Percentiles rank a stretch among this genome's conserved stretches.
Evolutionary conservation across 108 stramenopile species (phyloP).

Genomic region (Pseudonitzschia multistriata): DNA sequence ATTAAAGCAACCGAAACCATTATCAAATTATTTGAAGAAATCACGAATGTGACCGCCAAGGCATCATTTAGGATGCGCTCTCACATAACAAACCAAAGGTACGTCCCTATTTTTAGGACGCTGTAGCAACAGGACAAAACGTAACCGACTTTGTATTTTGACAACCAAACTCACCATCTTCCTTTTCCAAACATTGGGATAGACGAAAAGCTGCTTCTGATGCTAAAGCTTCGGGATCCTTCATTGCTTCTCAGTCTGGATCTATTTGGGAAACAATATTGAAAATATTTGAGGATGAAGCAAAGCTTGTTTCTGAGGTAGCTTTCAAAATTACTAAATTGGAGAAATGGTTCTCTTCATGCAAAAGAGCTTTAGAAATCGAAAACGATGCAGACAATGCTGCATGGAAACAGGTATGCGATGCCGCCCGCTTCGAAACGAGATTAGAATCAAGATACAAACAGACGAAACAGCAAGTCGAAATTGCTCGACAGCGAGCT

Average conservation of each 20-base stretch:
- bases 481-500: conserved; percentile 50
- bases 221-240: background rate
- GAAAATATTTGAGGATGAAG: conserved; percentile 38
- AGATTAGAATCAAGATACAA: conserved; percentile 54
- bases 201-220: conserved; percentile 3
- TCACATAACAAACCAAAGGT: conserved; percentile 11
- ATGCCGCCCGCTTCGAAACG: conserved; percentile 54
- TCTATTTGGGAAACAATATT: conserved; percentile 41
- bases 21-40: conserved; percentile 40
- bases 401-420: conserved; percentile 71
- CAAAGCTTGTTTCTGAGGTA: conserved; percentile 31
- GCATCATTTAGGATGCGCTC: conserved; percentile 9
- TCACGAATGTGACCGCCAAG: conserved; percentile 11
- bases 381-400: conserved; percentile 57
- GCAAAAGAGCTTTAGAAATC: conserved; percentile 43
- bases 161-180: background rate
- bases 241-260: conserved; percentile 11
- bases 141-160: background rate
- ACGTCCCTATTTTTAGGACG: conserved; percentile 16
- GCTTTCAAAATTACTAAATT: conserved; percentile 37
- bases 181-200: background rate
- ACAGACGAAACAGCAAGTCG: conserved; percentile 43
- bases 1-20: conserved; percentile 47
- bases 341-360: conserved; percentile 35
- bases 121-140: background rate